A percentile compares a stretch with the other conserved stretches of the same genome.
Evolutionary conservation across 2,329 filamentous ascomycete species (phyloP).

Genomic region (Diaporthe citrichinensis): DNA sequence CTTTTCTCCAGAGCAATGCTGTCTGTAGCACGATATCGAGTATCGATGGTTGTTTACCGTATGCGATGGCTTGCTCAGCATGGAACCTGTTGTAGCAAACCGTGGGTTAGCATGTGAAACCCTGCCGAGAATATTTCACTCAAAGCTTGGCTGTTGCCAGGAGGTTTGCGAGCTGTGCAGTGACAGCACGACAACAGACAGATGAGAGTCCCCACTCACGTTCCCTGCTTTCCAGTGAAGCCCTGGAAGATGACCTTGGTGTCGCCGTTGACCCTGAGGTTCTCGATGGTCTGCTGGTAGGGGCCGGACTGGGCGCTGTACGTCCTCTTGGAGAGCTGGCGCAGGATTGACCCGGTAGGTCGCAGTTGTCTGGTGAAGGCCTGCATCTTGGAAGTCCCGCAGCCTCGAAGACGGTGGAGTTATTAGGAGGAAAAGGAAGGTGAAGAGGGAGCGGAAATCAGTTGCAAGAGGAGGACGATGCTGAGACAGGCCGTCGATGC

Average conservation of each 20-base stretch:
- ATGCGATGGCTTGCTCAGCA: constrained; percentile 97
- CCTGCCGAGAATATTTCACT: constrained; percentile 14
- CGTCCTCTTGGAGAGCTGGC: constrained; percentile 74
- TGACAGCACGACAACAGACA: neutral
- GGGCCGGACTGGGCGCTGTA: constrained; percentile 81
- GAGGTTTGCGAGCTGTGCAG: constrained; percentile 4
- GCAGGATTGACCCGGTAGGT: constrained; percentile 78
- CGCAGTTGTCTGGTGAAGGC: constrained; percentile 80
- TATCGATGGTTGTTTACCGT: constrained; percentile 73
- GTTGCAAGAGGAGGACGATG: constrained; percentile 38
- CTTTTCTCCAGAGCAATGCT: constrained; percentile 4
- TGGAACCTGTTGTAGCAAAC: constrained; percentile 79
- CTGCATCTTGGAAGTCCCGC: constrained; percentile 77
- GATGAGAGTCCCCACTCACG: constrained; percentile 68
- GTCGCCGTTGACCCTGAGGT: constrained; percentile 92
- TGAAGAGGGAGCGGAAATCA: constrained; percentile 11
- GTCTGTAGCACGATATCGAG: neutral
- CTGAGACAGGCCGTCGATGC: constrained; percentile 22
- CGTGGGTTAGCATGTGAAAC: constrained; percentile 50
- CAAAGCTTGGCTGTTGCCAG: constrained; percentile 1
- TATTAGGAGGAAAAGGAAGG: constrained; percentile 1
- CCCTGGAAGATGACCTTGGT: constrained; percentile 98
- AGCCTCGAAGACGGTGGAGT: constrained; percentile 25
- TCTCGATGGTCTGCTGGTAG: constrained; percentile 81
- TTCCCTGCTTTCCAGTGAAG: constrained; percentile 97